Evolutionary conservation across 2,329 filamentous ascomycete genomes (phyloP), one percentile per base, ranked within the genome.

Genomic region (Paraphoma sp.): DNA sequence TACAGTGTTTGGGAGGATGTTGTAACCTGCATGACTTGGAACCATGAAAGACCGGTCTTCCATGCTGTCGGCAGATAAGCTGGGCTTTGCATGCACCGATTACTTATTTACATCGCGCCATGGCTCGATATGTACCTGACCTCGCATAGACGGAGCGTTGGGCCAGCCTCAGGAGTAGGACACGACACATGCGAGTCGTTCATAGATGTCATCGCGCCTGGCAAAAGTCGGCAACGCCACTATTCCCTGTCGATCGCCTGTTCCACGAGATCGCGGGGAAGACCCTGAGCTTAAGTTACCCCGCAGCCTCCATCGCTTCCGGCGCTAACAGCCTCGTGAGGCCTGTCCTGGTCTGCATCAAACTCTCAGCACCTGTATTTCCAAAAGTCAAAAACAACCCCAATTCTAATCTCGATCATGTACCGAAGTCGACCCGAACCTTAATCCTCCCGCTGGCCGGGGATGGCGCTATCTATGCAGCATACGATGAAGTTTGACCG

Each of bases 1-100:
- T 68, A 74, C 71, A 45, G 69, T 71, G 48, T 72, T 73, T 4
- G 73, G 73, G 7, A 74, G 64, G 28, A 73, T 51, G 29, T 68
- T 64, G 48, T 55, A 58, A 14, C 72, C 70, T 41, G 57, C 45
- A 53, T 75, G 71, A 49, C 53, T 67, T 11, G 70, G 68, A 11
- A 72, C 68, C 56, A 71, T 63, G 50, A 49, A 63, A 33, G 65
- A 65, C 48, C 70, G 60, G 54, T 72, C 69, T 23, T 71, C 65
- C 70, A 72, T 73, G 3, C 40, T 59, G 14, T 41, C 51, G 53
- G 31, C 44, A 18, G 29, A 40, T 23, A 44, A 10, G 42, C 31
- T 48, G 23, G 59, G 33, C 11, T n/a, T 30, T 28, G 10, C 23
- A 33, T 30, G 29, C 11, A 23, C 31, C 40, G 36, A 45, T 30